These are phyloP conservation scores for Anacardium occidentale DNA, from an alignment of 345 rosid genomes.

Conservation along the genomic window DNA sequence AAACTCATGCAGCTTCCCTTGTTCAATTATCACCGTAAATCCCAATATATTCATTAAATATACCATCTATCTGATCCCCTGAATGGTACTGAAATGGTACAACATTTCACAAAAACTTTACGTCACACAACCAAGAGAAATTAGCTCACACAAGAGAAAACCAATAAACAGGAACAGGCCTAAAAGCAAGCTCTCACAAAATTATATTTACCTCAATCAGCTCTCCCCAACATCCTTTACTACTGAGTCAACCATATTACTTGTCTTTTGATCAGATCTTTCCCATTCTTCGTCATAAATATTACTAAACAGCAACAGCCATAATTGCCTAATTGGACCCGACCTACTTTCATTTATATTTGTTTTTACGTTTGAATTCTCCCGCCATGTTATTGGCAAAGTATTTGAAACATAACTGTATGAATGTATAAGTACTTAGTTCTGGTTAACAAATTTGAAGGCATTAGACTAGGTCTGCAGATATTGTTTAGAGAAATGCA, in stretches of 20 bases:
- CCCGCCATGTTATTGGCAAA: slow-evolving; percentile 14
- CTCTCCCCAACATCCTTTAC: slow-evolving; percentile 23
- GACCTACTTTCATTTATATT: neutral
- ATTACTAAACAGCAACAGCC: neutral
- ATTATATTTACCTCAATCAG: neutral
- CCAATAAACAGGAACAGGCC: neutral
- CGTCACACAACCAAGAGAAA: neutral
- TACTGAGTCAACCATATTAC: slow-evolving; percentile 20
- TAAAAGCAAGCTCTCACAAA: neutral
- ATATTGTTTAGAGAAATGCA: neutral
- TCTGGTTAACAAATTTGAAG: too few species aligned
- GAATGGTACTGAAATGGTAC: neutral
- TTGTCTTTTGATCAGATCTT: neutral
- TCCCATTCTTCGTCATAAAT: neutral
- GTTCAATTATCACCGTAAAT: neutral
- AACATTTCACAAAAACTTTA: neutral
- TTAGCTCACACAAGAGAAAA: neutral
- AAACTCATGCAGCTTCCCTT: neutral
- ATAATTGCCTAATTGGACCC: slow-evolving; percentile 5
- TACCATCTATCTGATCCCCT: neutral
- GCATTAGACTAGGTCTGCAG: too few species aligned
- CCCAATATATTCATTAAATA: slow-evolving; percentile 5
- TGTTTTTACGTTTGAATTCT: slow-evolving; percentile 20
- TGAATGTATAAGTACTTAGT: neutral
- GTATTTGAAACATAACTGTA: too few species aligned